These are phyloP conservation scores for Carex cristatella DNA, from an alignment of 176 grass and related monocot species.

Conservation along the genomic window DNA sequence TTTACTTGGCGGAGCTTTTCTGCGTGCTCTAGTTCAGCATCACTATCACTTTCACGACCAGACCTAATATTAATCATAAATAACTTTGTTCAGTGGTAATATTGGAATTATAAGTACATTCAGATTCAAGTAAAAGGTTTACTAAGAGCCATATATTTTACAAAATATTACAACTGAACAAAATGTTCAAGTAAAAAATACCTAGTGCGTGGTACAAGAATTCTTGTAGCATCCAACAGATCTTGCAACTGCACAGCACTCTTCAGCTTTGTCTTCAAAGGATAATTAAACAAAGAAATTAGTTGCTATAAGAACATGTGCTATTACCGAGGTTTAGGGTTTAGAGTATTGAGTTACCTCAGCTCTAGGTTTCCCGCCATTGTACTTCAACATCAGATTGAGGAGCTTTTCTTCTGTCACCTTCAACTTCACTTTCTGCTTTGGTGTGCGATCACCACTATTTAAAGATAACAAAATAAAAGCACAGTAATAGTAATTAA, in stretches of 20 bases:
- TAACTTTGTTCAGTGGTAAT: neutral
- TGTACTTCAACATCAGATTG: conserved; percentile 96
- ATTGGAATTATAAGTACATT: neutral
- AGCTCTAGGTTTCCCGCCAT: conserved; percentile 63
- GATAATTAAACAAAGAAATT: conserved; percentile 23
- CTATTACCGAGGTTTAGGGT: conserved; percentile 5
- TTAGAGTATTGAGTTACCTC: conserved; percentile 44
- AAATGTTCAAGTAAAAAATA: conserved; percentile 30
- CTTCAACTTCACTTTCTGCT: conserved; percentile 97
- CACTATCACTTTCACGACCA: conserved; percentile 97
- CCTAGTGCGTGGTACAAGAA: conserved; percentile 76
- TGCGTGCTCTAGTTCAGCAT: conserved; percentile 88
- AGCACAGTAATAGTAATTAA: conserved; percentile 2
- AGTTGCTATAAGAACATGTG: conserved; percentile 21
- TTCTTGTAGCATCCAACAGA: conserved; percentile 92
- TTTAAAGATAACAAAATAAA: conserved; percentile 29
- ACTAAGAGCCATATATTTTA: conserved; percentile 15
- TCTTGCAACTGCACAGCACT: conserved; percentile 95
- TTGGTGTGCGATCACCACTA: conserved; percentile 96
- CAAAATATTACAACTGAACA: conserved; percentile 9
- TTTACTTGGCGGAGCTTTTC: conserved; percentile 99
- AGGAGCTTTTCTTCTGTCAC: conserved; percentile 92
- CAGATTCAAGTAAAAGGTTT: neutral
- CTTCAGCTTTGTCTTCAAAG: conserved; percentile 87
- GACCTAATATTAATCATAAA: conserved; percentile 38